Evolutionary conservation across 2,329 filamentous ascomycete genomes (phyloP), one percentile per base, ranked within the genome.

Genomic region (Teratosphaeria gauchensis): DNA sequence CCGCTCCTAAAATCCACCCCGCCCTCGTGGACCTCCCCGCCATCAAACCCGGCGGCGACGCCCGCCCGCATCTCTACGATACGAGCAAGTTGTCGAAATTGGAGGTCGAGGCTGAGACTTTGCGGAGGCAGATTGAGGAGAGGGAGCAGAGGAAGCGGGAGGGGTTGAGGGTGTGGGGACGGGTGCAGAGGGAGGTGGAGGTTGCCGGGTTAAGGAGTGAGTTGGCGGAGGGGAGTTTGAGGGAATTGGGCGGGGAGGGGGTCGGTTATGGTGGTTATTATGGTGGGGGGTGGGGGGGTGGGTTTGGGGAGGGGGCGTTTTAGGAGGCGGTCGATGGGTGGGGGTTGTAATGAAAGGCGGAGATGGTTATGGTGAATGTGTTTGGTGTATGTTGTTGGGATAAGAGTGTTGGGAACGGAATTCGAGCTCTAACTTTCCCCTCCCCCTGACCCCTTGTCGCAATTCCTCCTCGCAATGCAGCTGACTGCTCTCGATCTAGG

Each of bases 171-270:
- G 78, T 80, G 56, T 80, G 77, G 78, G 77, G 77, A 52, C 62
- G 69, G 6, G 61, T 78, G 59, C 73, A 74, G 58, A 65, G 74
- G 12, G 78, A 80, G 59, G 73, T 71, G 16, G 73, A 76, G 58
- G 74, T 72, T 32, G 75, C 76, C n/a, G 73, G 72, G 30, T 61
- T 79, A 56, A 73, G 75, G 61, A 73, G 73, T 30, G 75, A 78
- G 56, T 66, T 80, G 61, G 77, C 77, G 1, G 78, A 80, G 63
- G 68, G 75, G 62, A 74, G 74, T n/a, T 59, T 80, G 59, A 70
- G 74, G 58, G 56, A 66, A 57, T 60, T 68, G 52, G 67, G 35
- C 24, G 54, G 54, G 12, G 54, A 55, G 54, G 42, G 42, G 3
- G 42, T 48, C 63, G 21, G 57, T 31, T 31, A 35, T 55, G 30